Evolutionary conservation across 768 basidiomycete species (phyloP).

Genomic region (Pleurotus tuoliensis): DNA sequence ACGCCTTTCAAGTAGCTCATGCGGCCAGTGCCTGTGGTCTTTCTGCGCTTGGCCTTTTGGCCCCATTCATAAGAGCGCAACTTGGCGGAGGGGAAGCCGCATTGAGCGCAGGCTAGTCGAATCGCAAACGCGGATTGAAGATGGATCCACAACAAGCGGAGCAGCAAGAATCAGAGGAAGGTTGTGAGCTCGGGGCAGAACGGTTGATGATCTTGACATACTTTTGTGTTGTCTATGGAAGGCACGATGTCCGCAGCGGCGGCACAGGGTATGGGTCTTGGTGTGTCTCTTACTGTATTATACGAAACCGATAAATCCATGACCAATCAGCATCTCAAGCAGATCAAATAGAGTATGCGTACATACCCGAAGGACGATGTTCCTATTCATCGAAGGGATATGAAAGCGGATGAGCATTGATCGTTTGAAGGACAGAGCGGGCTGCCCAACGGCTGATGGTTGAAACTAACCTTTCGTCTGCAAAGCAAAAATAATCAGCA

Average conservation of each 20-base stretch:
- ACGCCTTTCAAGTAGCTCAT: constrained; percentile 94
- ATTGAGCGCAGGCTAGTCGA: constrained; percentile 80
- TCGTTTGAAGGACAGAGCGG: constrained; percentile 2
- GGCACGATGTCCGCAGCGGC: constrained; percentile 91
- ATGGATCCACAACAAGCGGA: constrained; percentile 1
- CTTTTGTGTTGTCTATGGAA: constrained; percentile 99
- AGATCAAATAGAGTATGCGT: neutral
- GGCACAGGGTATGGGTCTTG: constrained; percentile 95
- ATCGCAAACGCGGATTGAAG: neutral
- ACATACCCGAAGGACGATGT: constrained; percentile 95
- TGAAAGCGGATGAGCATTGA: neutral
- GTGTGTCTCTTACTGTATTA: constrained; percentile 87
- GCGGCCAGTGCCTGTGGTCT: constrained; percentile 97
- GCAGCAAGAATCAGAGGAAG: neutral
- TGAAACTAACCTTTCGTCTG: constrained; percentile 81
- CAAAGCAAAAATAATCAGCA: constrained; percentile 23
- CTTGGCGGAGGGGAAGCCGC: constrained; percentile 96
- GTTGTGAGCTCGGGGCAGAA: neutral
- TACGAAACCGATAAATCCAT: constrained; percentile 6
- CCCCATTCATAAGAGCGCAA: constrained; percentile 97
- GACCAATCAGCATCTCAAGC: neutral
- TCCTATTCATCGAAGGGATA: constrained; percentile 44
- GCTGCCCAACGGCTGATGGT: neutral
- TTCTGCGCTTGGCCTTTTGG: constrained; percentile 98
- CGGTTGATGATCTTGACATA: constrained; percentile 32